These are phyloP conservation scores for Barnettozyma hawaiiensis DNA, from an alignment of 1,139 yeast genomes.

Conservation along the genomic window DNA sequence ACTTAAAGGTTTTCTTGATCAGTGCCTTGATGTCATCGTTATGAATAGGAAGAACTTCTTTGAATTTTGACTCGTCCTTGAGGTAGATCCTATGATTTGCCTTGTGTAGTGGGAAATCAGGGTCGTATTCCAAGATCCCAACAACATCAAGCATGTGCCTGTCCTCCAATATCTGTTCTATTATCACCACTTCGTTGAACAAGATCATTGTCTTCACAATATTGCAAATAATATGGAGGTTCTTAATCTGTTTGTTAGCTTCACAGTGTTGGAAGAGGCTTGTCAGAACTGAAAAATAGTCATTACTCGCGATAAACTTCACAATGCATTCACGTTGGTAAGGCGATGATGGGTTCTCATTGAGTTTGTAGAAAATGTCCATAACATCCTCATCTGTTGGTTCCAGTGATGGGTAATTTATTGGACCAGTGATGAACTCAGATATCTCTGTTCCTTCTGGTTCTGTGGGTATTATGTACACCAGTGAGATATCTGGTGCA, in stretches of 20 bases:
- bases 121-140: conserved; percentile 89
- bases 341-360: conserved; percentile 48
- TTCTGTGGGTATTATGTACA: conserved; percentile 58
- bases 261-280: conserved; percentile 55
- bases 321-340: conserved; percentile 50
- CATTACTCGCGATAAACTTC: conserved; percentile 42
- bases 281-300: conserved; percentile 50
- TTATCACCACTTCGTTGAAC: conserved; percentile 62
- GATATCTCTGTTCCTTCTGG: conserved; percentile 47
- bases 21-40: conserved; percentile 44
- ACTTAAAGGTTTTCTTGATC: conserved; percentile 67
- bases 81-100: conserved; percentile 73
- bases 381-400: conserved; percentile 45
- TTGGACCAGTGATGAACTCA: conserved; percentile 78
- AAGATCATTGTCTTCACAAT: conserved; percentile 64
- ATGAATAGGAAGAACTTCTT: conserved; percentile 64
- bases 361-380: conserved; percentile 45
- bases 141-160: conserved; percentile 56
- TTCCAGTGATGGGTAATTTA: conserved; percentile 52
- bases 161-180: conserved; percentile 65
- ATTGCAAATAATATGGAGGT: conserved; percentile 62
- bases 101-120: conserved; percentile 72
- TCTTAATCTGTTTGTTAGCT: conserved; percentile 39
- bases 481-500: conserved; percentile 67
- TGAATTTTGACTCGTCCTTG: conserved; percentile 52